These are phyloP conservation scores for Plasmopara viticola DNA, from an alignment of 352 stramenopile genomes.

Conservation along the genomic window DNA sequence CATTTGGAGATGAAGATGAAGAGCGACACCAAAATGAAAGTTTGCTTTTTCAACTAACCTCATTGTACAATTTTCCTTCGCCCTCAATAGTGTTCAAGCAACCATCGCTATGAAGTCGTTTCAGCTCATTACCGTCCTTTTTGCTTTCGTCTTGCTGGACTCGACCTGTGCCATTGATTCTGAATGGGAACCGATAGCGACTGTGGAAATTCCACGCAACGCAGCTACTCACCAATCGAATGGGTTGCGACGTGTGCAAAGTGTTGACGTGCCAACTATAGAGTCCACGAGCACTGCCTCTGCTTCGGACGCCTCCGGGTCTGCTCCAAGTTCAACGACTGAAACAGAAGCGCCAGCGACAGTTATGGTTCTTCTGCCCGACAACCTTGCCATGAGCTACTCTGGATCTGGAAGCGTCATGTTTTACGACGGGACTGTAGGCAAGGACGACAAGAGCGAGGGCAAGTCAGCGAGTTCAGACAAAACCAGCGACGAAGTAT, in stretches of 20 bases:
- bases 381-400: constrained; percentile 37
- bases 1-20: not conserved
- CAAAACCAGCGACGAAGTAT: constrained; percentile 11
- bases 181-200: constrained; percentile 20
- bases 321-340: constrained; percentile 16
- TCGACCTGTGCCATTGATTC: constrained; percentile 11
- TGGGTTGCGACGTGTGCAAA: constrained; percentile 9
- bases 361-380: constrained; percentile 51
- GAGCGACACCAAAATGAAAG: not conserved
- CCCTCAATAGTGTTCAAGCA: constrained; percentile 2
- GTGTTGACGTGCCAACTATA: not conserved
- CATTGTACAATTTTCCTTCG: constrained; percentile 29
- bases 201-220: constrained; percentile 23
- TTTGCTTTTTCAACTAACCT: constrained; percentile 2
- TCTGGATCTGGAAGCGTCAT: constrained; percentile 43
- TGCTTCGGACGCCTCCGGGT: constrained; percentile 6
- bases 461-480: constrained; percentile 15
- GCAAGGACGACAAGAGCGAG: constrained; percentile 13
- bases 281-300: constrained; percentile 7
- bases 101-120: constrained; percentile 23
- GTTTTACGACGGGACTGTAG: constrained; percentile 27
- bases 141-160: constrained; percentile 12
- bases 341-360: constrained; percentile 34
- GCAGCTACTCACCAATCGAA: constrained; percentile 7
- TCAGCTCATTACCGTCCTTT: constrained; percentile 21